These are phyloP conservation scores for Mortierella alpina DNA, from an alignment of 192 early-diverging fungal genomes.

Conservation along the genomic window DNA sequence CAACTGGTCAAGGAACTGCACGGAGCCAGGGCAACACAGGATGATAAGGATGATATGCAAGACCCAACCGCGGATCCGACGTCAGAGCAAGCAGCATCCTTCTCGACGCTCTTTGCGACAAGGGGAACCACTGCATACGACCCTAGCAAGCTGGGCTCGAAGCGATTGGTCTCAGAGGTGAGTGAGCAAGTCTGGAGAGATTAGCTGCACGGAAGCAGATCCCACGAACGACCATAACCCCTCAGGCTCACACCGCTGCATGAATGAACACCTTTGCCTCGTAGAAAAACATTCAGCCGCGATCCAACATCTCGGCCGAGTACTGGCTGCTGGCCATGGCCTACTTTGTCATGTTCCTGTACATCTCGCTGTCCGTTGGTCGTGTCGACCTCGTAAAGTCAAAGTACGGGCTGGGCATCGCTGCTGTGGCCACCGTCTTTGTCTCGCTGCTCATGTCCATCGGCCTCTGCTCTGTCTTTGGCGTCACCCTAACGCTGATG, in stretches of 20 bases:
- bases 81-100: not conserved
- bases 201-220: too few relatives aligned
- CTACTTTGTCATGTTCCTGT: constrained; percentile 73
- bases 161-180: constrained; percentile 42
- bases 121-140: not conserved
- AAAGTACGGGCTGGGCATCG: constrained; percentile 75
- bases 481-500: constrained; percentile 64
- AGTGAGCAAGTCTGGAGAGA: not conserved
- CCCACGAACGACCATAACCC: too few relatives aligned
- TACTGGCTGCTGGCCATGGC: constrained; percentile 61
- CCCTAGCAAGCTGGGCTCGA: constrained; percentile 9
- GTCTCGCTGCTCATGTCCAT: constrained; percentile 72
- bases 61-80: not conserved
- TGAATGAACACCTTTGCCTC: not conserved
- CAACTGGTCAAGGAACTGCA: constrained; percentile 24
- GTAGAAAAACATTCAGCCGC: constrained; percentile 27
- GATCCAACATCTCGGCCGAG: constrained; percentile 48
- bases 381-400: constrained; percentile 81
- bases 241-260: not conserved
- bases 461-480: constrained; percentile 72
- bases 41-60: not conserved
- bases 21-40: constrained; percentile 5
- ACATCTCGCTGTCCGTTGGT: constrained; percentile 75
- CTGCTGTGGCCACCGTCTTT: constrained; percentile 73
- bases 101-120: constrained; percentile 2